Conservation (phyloP, 2,329 filamentous ascomycete species). For the Phialophora chinensis region DNA sequence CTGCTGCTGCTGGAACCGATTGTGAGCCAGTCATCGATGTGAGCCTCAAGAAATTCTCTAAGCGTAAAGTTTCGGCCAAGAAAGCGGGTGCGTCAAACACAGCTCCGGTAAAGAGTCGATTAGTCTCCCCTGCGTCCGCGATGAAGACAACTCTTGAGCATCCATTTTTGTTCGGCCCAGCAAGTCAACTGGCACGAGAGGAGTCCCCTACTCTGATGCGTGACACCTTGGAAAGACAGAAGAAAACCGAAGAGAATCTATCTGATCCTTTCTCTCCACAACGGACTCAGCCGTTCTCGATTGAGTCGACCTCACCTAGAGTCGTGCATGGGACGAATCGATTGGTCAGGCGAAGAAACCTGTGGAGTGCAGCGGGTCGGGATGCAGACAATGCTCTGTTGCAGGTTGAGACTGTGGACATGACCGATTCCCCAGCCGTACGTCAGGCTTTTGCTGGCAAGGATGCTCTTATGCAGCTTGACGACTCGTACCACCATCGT, state of each 20-base stretch:
- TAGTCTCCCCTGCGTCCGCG: conserved; percentile 74
- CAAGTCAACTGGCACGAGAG: conserved; percentile 77
- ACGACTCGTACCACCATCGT: conserved; percentile 1
- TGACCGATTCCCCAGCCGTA: conserved; percentile 54
- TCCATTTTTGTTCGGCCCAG: conserved; percentile 83
- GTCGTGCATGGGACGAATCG: conserved; percentile 43
- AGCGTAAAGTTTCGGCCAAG: conserved; percentile 23
- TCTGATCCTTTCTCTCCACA: conserved; percentile 34
- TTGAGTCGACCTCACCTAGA: conserved; percentile 40
- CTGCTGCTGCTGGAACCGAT: conserved; percentile 6
- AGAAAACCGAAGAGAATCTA: conserved; percentile 57
- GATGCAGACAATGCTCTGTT: conserved; percentile 69
- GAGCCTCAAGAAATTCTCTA: conserved; percentile 31
- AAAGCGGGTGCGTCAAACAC: conserved; percentile 38
- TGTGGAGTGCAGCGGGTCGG: conserved; percentile 76
- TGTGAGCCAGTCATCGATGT: not conserved
- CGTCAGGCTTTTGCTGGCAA: conserved; percentile 38
- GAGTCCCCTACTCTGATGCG: conserved; percentile 71
- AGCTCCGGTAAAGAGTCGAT: conserved; percentile 49
- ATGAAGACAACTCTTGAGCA: conserved; percentile 70
- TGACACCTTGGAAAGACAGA: conserved; percentile 67
- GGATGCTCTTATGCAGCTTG: conserved; percentile 33
- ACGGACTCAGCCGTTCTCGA: conserved; percentile 30
- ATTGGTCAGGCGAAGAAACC: conserved; percentile 48
- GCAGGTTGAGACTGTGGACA: conserved; percentile 66